phyloP scores from a whole-genome alignment of 257 asterid genomes.

The Fraxinus excelsior region DNA sequence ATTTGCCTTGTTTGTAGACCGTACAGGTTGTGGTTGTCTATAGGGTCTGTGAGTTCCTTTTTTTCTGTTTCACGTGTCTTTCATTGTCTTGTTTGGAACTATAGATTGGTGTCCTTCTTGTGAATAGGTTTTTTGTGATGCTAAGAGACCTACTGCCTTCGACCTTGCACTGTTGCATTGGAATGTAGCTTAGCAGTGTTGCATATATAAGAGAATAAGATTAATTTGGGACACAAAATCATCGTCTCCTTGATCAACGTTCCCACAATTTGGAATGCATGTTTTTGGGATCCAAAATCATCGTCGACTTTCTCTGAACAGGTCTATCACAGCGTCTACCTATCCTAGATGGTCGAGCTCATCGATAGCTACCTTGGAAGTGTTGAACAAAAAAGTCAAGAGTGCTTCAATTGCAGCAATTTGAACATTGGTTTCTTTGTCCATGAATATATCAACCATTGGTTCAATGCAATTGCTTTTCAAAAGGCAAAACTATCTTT shows the following conservation, averaged over 20 bases:
- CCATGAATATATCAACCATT: too few species aligned
- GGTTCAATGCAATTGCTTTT: too few species aligned
- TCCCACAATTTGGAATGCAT: too few species aligned
- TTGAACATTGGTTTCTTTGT: too few species aligned
- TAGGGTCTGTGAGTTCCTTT: background rate
- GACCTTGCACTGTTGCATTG: background rate
- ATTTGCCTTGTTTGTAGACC: background rate
- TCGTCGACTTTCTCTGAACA: too few species aligned
- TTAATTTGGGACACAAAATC: background rate
- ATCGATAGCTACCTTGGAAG: too few species aligned
- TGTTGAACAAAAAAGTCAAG: too few species aligned
- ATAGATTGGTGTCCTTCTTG: background rate
- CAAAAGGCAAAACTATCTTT: too few species aligned
- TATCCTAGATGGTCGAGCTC: too few species aligned
- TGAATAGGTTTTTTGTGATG: background rate
- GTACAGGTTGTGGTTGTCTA: background rate
- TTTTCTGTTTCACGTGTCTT: background rate
- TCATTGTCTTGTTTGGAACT: background rate
- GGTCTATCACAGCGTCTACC: too few species aligned
- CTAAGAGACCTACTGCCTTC: background rate
- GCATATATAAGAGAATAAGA: background rate
- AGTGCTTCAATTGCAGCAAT: too few species aligned
- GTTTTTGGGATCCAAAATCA: too few species aligned
- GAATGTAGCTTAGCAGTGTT: background rate
- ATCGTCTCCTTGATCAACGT: background rate